Evolutionary conservation across 1,284 basidiomycete species (phyloP).

Genomic region (Cutaneotrichosporon sp.): DNA sequence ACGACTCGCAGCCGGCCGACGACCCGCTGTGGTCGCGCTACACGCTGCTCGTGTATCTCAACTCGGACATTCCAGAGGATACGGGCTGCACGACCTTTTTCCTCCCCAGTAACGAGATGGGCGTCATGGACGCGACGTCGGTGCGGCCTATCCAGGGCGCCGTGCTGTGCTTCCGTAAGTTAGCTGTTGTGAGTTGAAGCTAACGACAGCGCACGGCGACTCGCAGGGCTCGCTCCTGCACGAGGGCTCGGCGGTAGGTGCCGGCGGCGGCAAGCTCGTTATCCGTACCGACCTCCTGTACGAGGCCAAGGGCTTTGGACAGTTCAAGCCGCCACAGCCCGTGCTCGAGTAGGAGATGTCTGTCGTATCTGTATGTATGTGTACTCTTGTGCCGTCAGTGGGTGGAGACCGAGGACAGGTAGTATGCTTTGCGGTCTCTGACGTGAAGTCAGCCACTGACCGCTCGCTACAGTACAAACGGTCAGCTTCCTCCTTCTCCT

Average conservation of each 20-base stretch:
- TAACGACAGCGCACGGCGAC: constrained; percentile 42
- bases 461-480: no score
- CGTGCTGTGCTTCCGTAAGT: constrained; percentile 55
- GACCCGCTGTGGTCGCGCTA: constrained; percentile 52
- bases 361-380: neutral
- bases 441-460: no score
- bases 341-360: constrained; percentile 1
- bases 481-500: no score
- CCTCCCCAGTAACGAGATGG: constrained; percentile 49
- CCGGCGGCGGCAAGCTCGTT: constrained; percentile 45
- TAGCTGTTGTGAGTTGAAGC: constrained; percentile 18
- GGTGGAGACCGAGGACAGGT: no score
- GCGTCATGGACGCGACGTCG: constrained; percentile 52
- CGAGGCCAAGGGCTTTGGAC: constrained; percentile 47
- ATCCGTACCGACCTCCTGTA: constrained; percentile 49
- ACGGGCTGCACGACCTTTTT: constrained; percentile 57
- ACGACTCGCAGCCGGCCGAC: constrained; percentile 49
- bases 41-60: constrained; percentile 57
- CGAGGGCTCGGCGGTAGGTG: constrained; percentile 47
- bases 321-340: constrained; percentile 37
- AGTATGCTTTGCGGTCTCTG: no score
- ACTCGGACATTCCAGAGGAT: constrained; percentile 48
- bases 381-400: no score
- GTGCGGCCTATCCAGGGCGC: constrained; percentile 54
- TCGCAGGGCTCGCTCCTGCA: constrained; percentile 47